Evolutionary conservation across 768 basidiomycete genomes (phyloP).

Genomic region (Amyloporia xantha): DNA sequence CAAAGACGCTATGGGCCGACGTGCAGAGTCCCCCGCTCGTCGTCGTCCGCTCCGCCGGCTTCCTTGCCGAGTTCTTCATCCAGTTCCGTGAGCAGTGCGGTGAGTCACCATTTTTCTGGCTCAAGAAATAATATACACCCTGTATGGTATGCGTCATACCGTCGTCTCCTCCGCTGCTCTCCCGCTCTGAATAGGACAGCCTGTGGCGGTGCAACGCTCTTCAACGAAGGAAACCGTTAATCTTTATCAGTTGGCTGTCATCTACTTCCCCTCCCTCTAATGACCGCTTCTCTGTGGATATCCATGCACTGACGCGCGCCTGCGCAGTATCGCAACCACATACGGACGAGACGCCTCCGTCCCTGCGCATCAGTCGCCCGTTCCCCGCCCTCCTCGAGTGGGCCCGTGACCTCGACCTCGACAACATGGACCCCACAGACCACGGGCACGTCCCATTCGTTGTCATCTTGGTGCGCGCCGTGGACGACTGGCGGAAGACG

Average conservation of each 20-base stretch:
- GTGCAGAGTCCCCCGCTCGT: conserved; percentile 60
- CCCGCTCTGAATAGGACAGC: too few species aligned
- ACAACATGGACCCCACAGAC: conserved; percentile 78
- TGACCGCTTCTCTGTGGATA: not conserved
- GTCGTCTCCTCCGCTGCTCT: too few species aligned
- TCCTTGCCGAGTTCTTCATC: conserved; percentile 81
- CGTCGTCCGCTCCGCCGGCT: conserved; percentile 79
- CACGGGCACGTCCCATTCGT: conserved; percentile 90
- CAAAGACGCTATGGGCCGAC: conserved; percentile 62
- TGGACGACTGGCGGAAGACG: conserved; percentile 76
- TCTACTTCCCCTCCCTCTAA: not conserved
- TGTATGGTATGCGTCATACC: too few species aligned
- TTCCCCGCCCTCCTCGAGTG: conserved; percentile 79
- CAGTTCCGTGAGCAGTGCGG: conserved; percentile 87
- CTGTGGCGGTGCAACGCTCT: too few species aligned
- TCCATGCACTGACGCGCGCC: not conserved
- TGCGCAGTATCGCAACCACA: conserved; percentile 44
- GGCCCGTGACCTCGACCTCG: conserved; percentile 64
- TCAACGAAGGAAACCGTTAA: too few species aligned
- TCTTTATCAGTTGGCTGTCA: too few species aligned
- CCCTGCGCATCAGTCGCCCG: conserved; percentile 81
- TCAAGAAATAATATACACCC: too few species aligned
- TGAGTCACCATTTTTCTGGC: conserved; percentile 31
- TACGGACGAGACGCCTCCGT: conserved; percentile 50
- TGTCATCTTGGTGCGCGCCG: conserved; percentile 74